Conservation (phyloP, 495 filamentous ascomycete genomes). For the Hypomontagnella submonticulosa region DNA sequence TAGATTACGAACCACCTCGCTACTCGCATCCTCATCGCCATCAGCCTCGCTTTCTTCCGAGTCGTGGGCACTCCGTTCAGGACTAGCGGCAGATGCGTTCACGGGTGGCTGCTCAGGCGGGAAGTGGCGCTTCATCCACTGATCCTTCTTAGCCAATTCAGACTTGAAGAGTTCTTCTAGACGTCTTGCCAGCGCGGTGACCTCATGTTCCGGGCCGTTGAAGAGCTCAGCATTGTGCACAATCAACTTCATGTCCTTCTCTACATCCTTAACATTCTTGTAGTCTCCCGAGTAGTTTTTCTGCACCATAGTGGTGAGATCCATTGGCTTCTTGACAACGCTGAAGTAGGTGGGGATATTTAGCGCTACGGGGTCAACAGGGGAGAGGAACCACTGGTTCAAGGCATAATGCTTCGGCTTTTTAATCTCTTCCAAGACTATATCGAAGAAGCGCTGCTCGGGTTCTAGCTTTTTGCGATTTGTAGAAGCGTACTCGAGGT, state of each 20-base stretch:
- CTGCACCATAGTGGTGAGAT: slow-evolving; percentile 77
- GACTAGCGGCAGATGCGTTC: slow-evolving; percentile 61
- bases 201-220: slow-evolving; percentile 82
- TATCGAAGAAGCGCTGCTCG: slow-evolving; percentile 90
- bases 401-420: slow-evolving; percentile 74
- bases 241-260: slow-evolving; percentile 82
- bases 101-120: slow-evolving; percentile 63
- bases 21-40: slow-evolving; percentile 47
- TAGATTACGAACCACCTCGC: slow-evolving; percentile 44
- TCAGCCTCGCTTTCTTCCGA: slow-evolving; percentile 61
- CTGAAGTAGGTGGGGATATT: slow-evolving; percentile 95
- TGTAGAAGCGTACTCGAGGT: slow-evolving; percentile 84
- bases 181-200: slow-evolving; percentile 74
- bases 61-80: slow-evolving; percentile 63
- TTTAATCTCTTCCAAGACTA: slow-evolving; percentile 79
- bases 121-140: slow-evolving; percentile 79
- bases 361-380: slow-evolving; percentile 92
- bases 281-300: slow-evolving; percentile 88
- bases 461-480: slow-evolving; percentile 89
- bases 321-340: slow-evolving; percentile 96
- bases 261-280: slow-evolving; percentile 83
- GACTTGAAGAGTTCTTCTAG: slow-evolving; percentile 77
- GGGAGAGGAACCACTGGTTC: slow-evolving; percentile 76
- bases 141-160: slow-evolving; percentile 77
- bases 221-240: slow-evolving; percentile 92